Evolutionary conservation across 768 basidiomycete species (phyloP), one percentile per base, ranked within the genome.

Genomic region (Tylopilus balloui): DNA sequence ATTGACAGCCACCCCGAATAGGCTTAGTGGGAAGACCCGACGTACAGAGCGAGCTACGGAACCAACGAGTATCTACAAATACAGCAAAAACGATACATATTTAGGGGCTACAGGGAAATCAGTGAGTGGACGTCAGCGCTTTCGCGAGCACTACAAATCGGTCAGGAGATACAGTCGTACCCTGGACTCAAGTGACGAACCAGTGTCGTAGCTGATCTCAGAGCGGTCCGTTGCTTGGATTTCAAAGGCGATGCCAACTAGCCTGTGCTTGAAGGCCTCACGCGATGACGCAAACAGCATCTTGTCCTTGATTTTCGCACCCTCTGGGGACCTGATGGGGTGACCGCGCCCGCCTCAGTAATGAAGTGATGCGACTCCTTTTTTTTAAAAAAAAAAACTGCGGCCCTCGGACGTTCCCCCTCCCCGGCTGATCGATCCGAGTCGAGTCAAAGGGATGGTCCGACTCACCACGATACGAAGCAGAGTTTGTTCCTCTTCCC

Each of bases 281-380:
- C 81, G 85, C 45, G 94, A 97, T 15, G 91, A 84, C 3, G 95
- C 86, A 71, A 80, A 87, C 58, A 96, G 60, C 93, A 97, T 97
- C 84, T 94, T 97, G 64, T 81, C 76, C 72, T 88, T 92, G 69
- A 94, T 78, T 71, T 80, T 88, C 35, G 92, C 84, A 36, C 67
- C 70, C 61, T 94, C 92, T 54, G 95, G 94, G 17, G 83, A 78
- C 95, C 95, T 97, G 61, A 21, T 20, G 13, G 38, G 10, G 23
- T 39, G 11, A 15, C 17, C 24, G 6, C 15, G 24, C 36, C 32
- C 15, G 24, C 36, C 32, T 54, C 13, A 56, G 38, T 15, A 12
- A n/a, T n/a, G n/a, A n/a, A 15, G n/a, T 8, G 42, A 45, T 12
- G 35, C 19, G 12, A 5, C 17, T 27, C 25, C n/a, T n/a, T n/a